Percentiles rank a stretch among this genome's conserved stretches.
Evolutionary conservation across 805 yeast species (phyloP).

Genomic region (Yarrowia bubula): DNA sequence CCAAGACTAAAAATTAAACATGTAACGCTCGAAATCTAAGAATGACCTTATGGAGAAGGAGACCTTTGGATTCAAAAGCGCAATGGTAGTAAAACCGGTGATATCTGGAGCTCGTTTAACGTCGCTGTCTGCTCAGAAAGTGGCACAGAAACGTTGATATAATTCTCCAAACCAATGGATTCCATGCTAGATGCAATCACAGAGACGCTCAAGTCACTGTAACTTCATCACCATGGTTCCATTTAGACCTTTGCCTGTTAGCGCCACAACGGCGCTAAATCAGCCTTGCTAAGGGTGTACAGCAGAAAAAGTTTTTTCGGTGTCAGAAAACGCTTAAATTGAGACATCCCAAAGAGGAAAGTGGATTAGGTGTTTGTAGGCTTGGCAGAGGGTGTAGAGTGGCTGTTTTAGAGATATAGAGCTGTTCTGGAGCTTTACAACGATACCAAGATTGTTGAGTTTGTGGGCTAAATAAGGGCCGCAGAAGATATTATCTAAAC

Average conservation of each 20-base stretch:
- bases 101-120: slow-evolving; percentile 18
- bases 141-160: slow-evolving; percentile 20
- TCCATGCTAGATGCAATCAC: background rate
- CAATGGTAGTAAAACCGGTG: background rate
- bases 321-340: background rate
- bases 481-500: too few relatives aligned
- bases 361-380: background rate
- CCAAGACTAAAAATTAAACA: background rate
- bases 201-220: background rate
- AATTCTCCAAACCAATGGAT: background rate
- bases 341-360: background rate
- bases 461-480: background rate
- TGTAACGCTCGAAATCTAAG: slow-evolving; percentile 7
- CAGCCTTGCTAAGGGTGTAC: background rate
- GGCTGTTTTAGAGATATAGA: too few relatives aligned
- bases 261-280: slow-evolving; percentile 18
- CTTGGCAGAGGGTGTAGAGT: background rate
- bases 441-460: background rate
- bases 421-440: background rate
- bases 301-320: background rate
- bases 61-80: background rate
- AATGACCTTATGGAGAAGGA: background rate
- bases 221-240: background rate
- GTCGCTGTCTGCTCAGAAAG: background rate
- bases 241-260: background rate